Conservation (phyloP, 2,329 filamentous ascomycete species). For the Monilinia laxa region DNA sequence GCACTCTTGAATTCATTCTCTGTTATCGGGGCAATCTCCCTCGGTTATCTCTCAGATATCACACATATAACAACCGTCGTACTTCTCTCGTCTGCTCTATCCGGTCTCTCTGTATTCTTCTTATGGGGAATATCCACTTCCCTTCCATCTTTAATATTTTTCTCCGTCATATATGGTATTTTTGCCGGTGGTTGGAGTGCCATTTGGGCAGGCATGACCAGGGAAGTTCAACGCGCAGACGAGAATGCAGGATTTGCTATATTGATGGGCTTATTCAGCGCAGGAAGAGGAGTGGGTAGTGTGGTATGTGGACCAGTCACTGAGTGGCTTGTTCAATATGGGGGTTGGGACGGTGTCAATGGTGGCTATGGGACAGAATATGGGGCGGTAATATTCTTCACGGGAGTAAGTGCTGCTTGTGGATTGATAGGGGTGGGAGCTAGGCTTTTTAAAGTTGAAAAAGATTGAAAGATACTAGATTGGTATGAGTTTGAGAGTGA, state of each 20-base stretch:
- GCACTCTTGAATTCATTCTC: slow-evolving; percentile 50
- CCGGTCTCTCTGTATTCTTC: slow-evolving; percentile 50
- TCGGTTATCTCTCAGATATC: slow-evolving; percentile 46
- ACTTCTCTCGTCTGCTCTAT: slow-evolving; percentile 50
- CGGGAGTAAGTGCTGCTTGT: slow-evolving; percentile 51
- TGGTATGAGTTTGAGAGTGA: not conserved
- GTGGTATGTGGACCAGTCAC: slow-evolving; percentile 57
- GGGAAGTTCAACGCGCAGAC: slow-evolving; percentile 27
- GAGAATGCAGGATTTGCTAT: slow-evolving; percentile 35
- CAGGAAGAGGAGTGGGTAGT: slow-evolving; percentile 62
- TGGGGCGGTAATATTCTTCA: slow-evolving; percentile 55
- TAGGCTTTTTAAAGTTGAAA: slow-evolving; percentile 13
- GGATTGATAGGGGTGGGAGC: slow-evolving; percentile 36
- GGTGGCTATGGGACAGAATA: slow-evolving; percentile 52
- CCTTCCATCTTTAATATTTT: slow-evolving; percentile 48
- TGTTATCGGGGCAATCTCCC: slow-evolving; percentile 46
- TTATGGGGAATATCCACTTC: slow-evolving; percentile 55
- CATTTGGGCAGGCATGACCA: slow-evolving; percentile 46
- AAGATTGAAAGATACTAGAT: not conserved
- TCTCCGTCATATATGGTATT: slow-evolving; percentile 55
- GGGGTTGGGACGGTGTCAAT: slow-evolving; percentile 44
- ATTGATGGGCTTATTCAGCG: slow-evolving; percentile 50
- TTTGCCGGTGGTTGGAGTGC: slow-evolving; percentile 56
- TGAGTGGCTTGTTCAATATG: slow-evolving; percentile 49
- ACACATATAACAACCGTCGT: slow-evolving; percentile 47